Conservation (phyloP, 2,329 filamentous ascomycete species). For the Colletotrichum horii region DNA sequence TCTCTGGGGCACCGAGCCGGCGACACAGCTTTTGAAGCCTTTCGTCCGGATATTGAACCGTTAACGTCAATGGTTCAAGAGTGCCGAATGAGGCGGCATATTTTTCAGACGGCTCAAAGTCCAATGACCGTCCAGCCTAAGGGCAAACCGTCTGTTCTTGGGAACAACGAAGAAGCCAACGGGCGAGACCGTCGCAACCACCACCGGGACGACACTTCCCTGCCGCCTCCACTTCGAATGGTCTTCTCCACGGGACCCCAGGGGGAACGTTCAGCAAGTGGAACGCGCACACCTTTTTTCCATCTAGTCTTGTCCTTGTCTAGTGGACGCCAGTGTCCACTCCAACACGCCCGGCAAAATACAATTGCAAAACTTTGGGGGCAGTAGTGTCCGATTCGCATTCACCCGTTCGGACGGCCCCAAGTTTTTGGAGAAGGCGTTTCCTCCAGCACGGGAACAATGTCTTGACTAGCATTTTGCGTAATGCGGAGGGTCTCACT, state of each 20-base stretch:
- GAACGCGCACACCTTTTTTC: neutral
- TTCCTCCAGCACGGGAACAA: neutral
- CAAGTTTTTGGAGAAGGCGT: neutral
- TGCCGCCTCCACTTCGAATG: neutral
- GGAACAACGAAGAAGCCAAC: neutral
- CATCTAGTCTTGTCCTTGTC: conserved; percentile 14
- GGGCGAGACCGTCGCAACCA: conserved; percentile 11
- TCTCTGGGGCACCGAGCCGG: neutral
- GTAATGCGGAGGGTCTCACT: neutral
- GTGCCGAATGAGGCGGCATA: neutral
- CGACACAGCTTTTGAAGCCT: neutral
- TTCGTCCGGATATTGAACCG: neutral
- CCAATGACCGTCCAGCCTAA: neutral
- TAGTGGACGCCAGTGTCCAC: conserved; percentile 7
- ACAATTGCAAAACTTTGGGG: neutral
- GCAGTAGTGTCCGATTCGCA: neutral
- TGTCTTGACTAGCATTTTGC: neutral
- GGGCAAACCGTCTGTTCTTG: neutral
- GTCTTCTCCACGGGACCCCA: conserved; percentile 14
- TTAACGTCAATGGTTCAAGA: neutral
- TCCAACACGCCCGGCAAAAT: conserved; percentile 14
- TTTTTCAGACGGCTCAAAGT: too few relatives aligned
- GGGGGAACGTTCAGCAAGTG: conserved; percentile 5
- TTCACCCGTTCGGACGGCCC: conserved; percentile 10
- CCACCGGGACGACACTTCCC: conserved; percentile 2